Evolutionary conservation across 2,329 filamentous ascomycete genomes (phyloP).

Genomic region (Penicillium italicum): DNA sequence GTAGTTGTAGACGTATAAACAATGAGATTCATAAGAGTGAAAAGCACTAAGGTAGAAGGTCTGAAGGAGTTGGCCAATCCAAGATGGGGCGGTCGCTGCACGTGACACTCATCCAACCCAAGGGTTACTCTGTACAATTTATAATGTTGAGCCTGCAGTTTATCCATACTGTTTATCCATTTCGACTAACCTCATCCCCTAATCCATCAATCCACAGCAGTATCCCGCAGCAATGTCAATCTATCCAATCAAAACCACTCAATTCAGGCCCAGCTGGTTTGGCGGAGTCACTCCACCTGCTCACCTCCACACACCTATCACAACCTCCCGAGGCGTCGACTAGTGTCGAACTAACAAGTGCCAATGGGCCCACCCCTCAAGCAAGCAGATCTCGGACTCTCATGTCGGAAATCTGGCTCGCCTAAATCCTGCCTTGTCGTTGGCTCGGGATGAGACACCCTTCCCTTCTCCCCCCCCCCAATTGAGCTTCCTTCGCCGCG

Average conservation of each 20-base stretch:
- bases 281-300: not conserved
- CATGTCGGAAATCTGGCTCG: slow-evolving; percentile 29
- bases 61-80: not conserved
- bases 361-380: slow-evolving; percentile 5
- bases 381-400: slow-evolving; percentile 30
- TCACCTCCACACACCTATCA: not conserved
- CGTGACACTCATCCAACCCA: not conserved
- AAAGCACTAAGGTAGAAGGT: too few relatives aligned
- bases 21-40: not conserved
- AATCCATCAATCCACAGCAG: not conserved
- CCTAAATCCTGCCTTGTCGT: slow-evolving; percentile 27
- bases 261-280: not conserved
- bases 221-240: not conserved
- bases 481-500: slow-evolving; percentile 6
- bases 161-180: not conserved
- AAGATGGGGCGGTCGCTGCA: not conserved
- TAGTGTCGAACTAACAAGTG: not conserved
- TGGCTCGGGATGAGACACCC: slow-evolving; percentile 21
- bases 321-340: not conserved
- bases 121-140: not conserved
- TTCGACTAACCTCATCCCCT: not conserved
- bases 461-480: slow-evolving; percentile 10
- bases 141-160: not conserved
- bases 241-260: not conserved
- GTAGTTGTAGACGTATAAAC: too few relatives aligned